phyloP scores from a whole-genome alignment of 106 monocot species.

The Dendrobium catenatum region DNA sequence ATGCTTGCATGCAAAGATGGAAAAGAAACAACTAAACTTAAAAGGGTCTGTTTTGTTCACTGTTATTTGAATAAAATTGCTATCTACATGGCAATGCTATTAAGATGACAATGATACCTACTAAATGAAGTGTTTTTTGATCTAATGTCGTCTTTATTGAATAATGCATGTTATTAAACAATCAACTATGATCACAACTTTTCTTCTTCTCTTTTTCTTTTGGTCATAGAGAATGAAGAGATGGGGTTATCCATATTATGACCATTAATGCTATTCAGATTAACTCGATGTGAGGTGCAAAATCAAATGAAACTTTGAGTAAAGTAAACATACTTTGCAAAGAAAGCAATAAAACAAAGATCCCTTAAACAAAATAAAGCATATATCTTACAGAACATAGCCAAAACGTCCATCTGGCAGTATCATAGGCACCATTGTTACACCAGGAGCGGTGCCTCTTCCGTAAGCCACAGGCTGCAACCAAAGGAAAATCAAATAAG shows the following conservation, averaged over 20 bases:
- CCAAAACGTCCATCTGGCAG: slow-evolving; percentile 42
- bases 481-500: neutral
- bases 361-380: neutral
- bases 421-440: slow-evolving; percentile 44
- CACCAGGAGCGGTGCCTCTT: slow-evolving; percentile 22
- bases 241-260: neutral
- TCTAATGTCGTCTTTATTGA: neutral
- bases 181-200: neutral
- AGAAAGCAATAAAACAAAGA: neutral
- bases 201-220: neutral
- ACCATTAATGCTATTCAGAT: neutral
- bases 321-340: neutral
- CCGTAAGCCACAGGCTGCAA: slow-evolving; percentile 35
- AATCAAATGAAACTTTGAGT: neutral
- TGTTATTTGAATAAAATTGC: neutral
- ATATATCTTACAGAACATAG: slow-evolving; percentile 15
- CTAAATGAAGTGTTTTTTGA: neutral
- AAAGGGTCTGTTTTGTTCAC: no score
- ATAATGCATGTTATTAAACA: neutral
- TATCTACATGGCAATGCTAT: neutral
- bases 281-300: neutral
- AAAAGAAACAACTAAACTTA: neutral
- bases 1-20: no score
- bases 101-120: neutral
- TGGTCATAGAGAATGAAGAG: neutral